Evolutionary conservation across 495 filamentous ascomycete species (phyloP).

Genomic region (Terfezia claveryi): DNA sequence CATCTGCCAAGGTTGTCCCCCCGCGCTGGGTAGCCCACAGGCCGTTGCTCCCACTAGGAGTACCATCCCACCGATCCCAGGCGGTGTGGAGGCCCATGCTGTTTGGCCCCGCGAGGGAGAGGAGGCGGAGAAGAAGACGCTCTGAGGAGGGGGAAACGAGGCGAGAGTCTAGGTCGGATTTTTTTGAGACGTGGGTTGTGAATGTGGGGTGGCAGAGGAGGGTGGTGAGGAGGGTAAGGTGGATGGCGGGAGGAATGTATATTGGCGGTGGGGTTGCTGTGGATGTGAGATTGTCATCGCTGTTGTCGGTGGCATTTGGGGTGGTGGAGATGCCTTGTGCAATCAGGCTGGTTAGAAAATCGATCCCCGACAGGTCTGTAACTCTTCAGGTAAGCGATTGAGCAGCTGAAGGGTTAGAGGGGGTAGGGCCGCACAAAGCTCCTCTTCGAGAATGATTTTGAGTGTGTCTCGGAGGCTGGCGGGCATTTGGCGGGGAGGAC

Average conservation of each 20-base stretch:
- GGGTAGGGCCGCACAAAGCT: constrained; percentile 7
- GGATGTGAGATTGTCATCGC: too few relatives aligned
- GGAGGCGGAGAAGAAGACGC: constrained; percentile 36
- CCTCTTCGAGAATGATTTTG: constrained; percentile 10
- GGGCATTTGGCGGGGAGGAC: background rate
- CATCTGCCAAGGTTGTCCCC: background rate
- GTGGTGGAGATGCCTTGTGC: constrained; percentile 1
- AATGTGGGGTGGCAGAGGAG: constrained; percentile 15
- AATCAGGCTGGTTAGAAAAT: constrained; percentile 9
- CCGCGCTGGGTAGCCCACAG: background rate
- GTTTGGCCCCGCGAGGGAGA: constrained; percentile 29
- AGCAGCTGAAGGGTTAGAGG: too few relatives aligned
- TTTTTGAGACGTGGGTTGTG: constrained; percentile 15
- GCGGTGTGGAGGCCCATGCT: constrained; percentile 9
- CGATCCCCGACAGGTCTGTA: constrained; percentile 3
- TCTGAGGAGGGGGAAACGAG: constrained; percentile 22
- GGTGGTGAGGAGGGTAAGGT: constrained; percentile 14
- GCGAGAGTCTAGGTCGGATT: constrained; percentile 1
- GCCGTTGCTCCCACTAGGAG: background rate
- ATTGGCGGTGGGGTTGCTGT: background rate
- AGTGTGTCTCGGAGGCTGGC: background rate
- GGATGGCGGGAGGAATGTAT: constrained; percentile 13
- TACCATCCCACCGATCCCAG: constrained; percentile 5
- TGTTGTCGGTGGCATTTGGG: too few relatives aligned
- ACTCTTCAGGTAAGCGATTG: too few relatives aligned